phyloP scores from a whole-genome alignment of 345 rosid genomes.

The Brassica nigra region DNA sequence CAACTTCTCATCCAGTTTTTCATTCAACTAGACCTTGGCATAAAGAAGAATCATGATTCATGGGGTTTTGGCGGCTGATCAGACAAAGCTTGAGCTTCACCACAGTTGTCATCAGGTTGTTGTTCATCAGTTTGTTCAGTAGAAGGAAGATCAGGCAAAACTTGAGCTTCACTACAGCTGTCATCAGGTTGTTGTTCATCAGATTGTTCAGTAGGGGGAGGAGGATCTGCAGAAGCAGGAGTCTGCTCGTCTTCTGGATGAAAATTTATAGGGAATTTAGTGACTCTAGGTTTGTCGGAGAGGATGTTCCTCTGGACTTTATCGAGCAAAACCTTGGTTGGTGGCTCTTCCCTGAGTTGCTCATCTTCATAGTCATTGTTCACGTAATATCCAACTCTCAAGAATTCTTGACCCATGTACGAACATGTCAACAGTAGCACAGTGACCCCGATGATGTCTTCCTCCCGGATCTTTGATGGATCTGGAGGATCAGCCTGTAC shows the following conservation, averaged over 20 bases:
- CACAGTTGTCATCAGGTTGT: slow-evolving; percentile 17
- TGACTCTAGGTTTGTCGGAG: slow-evolving; percentile 89
- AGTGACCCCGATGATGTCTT: slow-evolving; percentile 85
- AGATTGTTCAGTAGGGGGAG: slow-evolving; percentile 25
- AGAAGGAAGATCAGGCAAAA: slow-evolving; percentile 23
- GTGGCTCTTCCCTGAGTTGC: slow-evolving; percentile 90
- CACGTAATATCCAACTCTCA: slow-evolving; percentile 88
- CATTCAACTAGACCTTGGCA: neutral
- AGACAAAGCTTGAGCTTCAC: slow-evolving; percentile 20
- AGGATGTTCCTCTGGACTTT: slow-evolving; percentile 85
- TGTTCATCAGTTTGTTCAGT: slow-evolving; percentile 18
- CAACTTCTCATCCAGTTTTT: neutral
- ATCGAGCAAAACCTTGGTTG: slow-evolving; percentile 68
- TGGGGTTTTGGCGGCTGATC: slow-evolving; percentile 9
- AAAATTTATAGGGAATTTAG: slow-evolving; percentile 92
- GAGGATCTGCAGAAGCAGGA: slow-evolving; percentile 51
- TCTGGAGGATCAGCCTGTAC: slow-evolving; percentile 85
- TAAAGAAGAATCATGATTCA: slow-evolving; percentile 5
- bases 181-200: slow-evolving; percentile 21
- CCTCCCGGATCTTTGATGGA: slow-evolving; percentile 84
- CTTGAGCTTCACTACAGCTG: slow-evolving; percentile 21
- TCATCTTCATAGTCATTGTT: slow-evolving; percentile 92
- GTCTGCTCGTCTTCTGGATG: slow-evolving; percentile 73
- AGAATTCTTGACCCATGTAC: slow-evolving; percentile 79
- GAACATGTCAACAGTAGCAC: slow-evolving; percentile 85